Base-by-base conservation (phyloP, 345 rosid genomes). In the Raphanus raphanistrum region DNA sequence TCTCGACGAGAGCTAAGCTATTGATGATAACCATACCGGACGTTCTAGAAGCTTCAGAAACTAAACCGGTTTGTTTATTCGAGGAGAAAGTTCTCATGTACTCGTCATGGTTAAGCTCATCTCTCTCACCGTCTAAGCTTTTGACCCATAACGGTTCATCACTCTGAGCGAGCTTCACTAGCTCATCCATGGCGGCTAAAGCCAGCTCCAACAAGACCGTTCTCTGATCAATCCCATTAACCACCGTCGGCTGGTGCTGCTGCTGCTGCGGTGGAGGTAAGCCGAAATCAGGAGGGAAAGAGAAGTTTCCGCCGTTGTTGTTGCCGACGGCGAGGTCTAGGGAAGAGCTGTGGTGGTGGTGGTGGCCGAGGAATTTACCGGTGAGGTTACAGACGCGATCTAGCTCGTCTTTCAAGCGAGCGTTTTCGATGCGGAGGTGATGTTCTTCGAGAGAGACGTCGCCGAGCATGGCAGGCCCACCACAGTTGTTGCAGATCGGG, bases 361-460 rank as follows among this genome's bases (percentile, higher is more conserved):
- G 65, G 29, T 96, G 96, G 12, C 98, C 94, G 33, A 93, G 86
- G 78, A 95, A 95, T 84, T 91, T 95, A 11, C 93, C 92, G 3
- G 98, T 94, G 6, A 95, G 86, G n/a, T 89, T 89, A 60, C 94
- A 91, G 13, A 90, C 90, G 2, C 98, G 90, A 72, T 90, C 98
- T 3, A 95, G 80, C 74, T 95, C 99, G 17, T 95, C 97, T 80
- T n/a, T n/a, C n/a, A n/a, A n/a, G n/a, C n/a, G n/a, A n/a, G n/a
- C n/a, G n/a, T n/a, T n/a, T n/a, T n/a, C n/a, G n/a, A n/a, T n/a
- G n/a, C n/a, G n/a, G n/a, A n/a, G n/a, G n/a, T n/a, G n/a, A n/a
- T n/a, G n/a, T n/a, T n/a, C n/a, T n/a, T n/a, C n/a, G n/a, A n/a
- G n/a, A n/a, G n/a, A n/a, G n/a, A n/a, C n/a, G n/a, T n/a, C n/a